Percentiles rank a stretch among this genome's conserved stretches.
Conservation (phyloP, 257 asterid species). For the Marsdenia floribunda region DNA sequence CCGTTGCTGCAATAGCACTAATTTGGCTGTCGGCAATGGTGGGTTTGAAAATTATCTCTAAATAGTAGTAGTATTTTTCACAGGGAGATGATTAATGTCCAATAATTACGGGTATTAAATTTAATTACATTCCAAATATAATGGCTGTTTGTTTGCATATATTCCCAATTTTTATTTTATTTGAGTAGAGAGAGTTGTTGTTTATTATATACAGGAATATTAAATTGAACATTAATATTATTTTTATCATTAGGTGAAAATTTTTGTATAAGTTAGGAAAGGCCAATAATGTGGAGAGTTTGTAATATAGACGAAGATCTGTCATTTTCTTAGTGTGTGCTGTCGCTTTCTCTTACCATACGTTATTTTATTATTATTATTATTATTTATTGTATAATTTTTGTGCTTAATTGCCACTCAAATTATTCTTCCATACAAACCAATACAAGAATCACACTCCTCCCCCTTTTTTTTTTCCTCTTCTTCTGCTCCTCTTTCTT, state of each 20-base stretch:
- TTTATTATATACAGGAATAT: too few relatives aligned
- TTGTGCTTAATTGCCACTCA: conserved; percentile 69
- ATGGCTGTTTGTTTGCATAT: not conserved
- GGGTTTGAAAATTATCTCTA: conserved; percentile 27
- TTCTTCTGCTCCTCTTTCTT: conserved; percentile 23
- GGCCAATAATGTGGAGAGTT: not conserved
- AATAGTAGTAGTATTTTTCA: conserved; percentile 16
- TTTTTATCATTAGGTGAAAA: not conserved
- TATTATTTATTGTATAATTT: conserved; percentile 4
- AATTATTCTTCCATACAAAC: conserved; percentile 24
- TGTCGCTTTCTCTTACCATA: conserved; percentile 68
- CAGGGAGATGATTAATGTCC: conserved; percentile 36
- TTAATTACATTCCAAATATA: conserved; percentile 11
- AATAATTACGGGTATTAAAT: conserved; percentile 34
- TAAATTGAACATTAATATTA: too few relatives aligned
- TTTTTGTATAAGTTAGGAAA: not conserved
- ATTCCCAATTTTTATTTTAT: too few relatives aligned
- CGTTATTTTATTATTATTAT: conserved; percentile 8
- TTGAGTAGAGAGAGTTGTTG: not conserved
- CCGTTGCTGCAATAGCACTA: conserved; percentile 31
- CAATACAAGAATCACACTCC: conserved; percentile 44
- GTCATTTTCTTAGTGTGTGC: conserved; percentile 54
- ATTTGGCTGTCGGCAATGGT: conserved; percentile 70
- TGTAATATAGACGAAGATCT: conserved; percentile 41
- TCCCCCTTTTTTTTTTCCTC: conserved; percentile 2